A percentile compares a stretch with the other conserved stretches of the same genome.
phyloP scores from a whole-genome alignment of 2,329 filamentous ascomycete species.

The Rachicladosporium sp. region DNA sequence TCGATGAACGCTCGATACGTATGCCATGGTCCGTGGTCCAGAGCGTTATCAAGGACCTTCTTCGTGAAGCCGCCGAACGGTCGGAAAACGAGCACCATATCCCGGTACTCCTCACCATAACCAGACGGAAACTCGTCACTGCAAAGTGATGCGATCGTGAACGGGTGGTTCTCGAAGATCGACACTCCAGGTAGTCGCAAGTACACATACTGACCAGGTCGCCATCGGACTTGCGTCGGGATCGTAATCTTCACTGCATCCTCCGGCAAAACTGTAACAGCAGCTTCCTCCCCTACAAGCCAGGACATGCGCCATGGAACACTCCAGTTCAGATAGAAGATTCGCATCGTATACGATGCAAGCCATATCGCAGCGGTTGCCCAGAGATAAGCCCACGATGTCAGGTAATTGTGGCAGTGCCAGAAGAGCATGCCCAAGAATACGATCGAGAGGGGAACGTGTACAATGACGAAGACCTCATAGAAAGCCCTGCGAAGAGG shows the following conservation, averaged over 20 bases:
- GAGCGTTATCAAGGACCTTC: slow-evolving; percentile 67
- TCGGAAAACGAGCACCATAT: slow-evolving; percentile 83
- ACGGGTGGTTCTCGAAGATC: slow-evolving; percentile 83
- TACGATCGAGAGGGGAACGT: slow-evolving; percentile 67
- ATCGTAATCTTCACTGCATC: slow-evolving; percentile 94
- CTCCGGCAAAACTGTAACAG: slow-evolving; percentile 77
- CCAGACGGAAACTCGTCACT: slow-evolving; percentile 87
- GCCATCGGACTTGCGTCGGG: slow-evolving; percentile 85
- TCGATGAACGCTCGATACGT: slow-evolving; percentile 89
- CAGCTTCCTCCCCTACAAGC: slow-evolving; percentile 81
- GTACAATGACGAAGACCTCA: slow-evolving; percentile 71
- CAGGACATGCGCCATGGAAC: slow-evolving; percentile 69
- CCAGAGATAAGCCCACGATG: slow-evolving; percentile 81
- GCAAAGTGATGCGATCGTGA: slow-evolving; percentile 86
- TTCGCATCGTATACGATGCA: slow-evolving; percentile 57
- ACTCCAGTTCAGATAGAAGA: slow-evolving; percentile 84
- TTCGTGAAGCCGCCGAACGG: slow-evolving; percentile 86
- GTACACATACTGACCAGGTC: slow-evolving; percentile 88
- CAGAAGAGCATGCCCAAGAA: slow-evolving; percentile 84
- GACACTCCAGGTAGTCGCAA: slow-evolving; percentile 88
- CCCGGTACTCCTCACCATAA: slow-evolving; percentile 76
- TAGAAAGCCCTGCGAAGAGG: slow-evolving; percentile 66
- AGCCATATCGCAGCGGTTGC: slow-evolving; percentile 69
- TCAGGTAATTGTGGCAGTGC: slow-evolving; percentile 88
- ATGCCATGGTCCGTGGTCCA: slow-evolving; percentile 78